A percentile compares a stretch with the other conserved stretches of the same genome.
Evolutionary conservation across 805 yeast genomes (phyloP).

Genomic region (Candida xiaguanensis): DNA sequence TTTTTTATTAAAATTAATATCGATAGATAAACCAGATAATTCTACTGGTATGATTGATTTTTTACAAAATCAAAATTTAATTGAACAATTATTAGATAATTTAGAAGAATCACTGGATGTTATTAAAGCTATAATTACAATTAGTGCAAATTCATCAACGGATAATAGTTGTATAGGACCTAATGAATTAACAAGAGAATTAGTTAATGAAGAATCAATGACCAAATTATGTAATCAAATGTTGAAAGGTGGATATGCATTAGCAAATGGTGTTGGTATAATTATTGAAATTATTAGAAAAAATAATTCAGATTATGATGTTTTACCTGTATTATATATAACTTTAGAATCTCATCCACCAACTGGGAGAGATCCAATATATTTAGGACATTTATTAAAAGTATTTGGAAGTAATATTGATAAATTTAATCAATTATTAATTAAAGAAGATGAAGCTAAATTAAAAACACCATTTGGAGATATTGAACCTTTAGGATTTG

Average conservation of each 20-base stretch:
- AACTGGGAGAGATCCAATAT: conserved; percentile 45
- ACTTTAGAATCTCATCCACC: conserved; percentile 46
- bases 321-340: conserved; percentile 41
- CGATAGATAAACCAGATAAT: conserved; percentile 46
- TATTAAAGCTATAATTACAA: conserved; percentile 43
- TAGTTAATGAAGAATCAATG: conserved; percentile 38
- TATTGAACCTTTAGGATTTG: conserved; percentile 44
- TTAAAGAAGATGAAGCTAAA: conserved; percentile 16
- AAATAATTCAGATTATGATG: conserved; percentile 44
- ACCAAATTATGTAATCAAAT: conserved; percentile 31
- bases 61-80: conserved; percentile 37
- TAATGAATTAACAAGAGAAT: conserved; percentile 42
- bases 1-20: conserved; percentile 38
- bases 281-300: conserved; percentile 44
- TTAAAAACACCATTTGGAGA: conserved; percentile 32
- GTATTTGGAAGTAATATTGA: conserved; percentile 38
- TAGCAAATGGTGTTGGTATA: conserved; percentile 48
- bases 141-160: conserved; percentile 43
- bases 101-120: conserved; percentile 31
- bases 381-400: conserved; percentile 39
- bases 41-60: conserved; percentile 45
- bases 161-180: conserved; percentile 46
- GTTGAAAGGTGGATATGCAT: conserved; percentile 45
- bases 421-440: conserved; percentile 34
- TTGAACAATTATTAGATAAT: conserved; percentile 31